Evolutionary conservation across 2,329 filamentous ascomycete genomes (phyloP).

Genomic region (Scytalidium lignicola): DNA sequence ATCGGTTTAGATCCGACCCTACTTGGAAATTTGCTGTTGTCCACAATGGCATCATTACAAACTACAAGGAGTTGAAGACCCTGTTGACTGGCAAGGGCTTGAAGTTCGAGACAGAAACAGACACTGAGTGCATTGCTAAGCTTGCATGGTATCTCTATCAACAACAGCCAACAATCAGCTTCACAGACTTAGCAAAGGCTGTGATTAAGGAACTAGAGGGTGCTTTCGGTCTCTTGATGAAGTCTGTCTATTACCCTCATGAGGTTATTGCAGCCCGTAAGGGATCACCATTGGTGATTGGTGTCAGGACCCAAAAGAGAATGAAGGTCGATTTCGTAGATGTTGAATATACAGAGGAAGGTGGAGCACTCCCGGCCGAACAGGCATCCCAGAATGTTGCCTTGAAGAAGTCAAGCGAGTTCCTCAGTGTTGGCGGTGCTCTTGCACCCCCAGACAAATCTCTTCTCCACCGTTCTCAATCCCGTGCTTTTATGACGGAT

Average conservation of each 20-base stretch:
- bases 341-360: conserved; percentile 85
- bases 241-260: conserved; percentile 97
- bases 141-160: conserved; percentile 97
- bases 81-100: conserved; percentile 92
- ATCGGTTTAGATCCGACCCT: conserved; percentile 68
- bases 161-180: conserved; percentile 87
- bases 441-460: conserved; percentile 95
- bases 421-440: conserved; percentile 63
- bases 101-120: conserved; percentile 98
- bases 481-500: conserved; percentile 96
- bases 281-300: conserved; percentile 94
- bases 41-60: conserved; percentile 99
- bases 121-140: conserved; percentile 99
- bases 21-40: conserved; percentile 96
- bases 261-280: conserved; percentile 98
- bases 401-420: conserved; percentile 78
- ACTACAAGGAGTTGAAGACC: conserved; percentile 99
- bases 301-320: conserved; percentile 93
- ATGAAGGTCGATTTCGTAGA: conserved; percentile 99
- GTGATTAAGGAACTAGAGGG: conserved; percentile 98
- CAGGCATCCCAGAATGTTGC: conserved; percentile 93
- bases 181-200: conserved; percentile 93
- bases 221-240: conserved; percentile 94
- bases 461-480: conserved; percentile 95
- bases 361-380: conserved; percentile 77